Base-by-base conservation (phyloP, 1,284 basidiomycete species). In the Apiotrichum montevideense region DNA sequence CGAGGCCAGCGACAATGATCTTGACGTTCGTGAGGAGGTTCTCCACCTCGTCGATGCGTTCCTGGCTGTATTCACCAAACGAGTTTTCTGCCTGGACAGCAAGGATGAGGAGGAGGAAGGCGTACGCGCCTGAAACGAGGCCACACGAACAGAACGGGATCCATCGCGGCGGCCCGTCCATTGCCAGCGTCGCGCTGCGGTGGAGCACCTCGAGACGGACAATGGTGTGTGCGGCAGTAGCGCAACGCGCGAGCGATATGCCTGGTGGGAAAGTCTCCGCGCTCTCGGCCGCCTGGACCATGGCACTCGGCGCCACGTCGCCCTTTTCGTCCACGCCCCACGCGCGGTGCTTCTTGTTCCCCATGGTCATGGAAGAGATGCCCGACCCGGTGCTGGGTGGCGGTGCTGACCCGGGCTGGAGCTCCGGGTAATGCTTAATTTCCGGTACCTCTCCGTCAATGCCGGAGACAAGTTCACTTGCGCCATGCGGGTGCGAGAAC, bases 91-190 rank as follows among this genome's bases (percentile, higher is more conserved):
- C 72, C 58, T 78, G 75, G 3, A 75, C 71, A 1, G 77, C 76
- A 8, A 77, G 65, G 8, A 75, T 72, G 4, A 78, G 63, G 3
- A 78, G 66, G 13, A 78, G 59, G 67, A 77, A 77, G 0, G 75
- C 69, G 58, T 75, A 77, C 3, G 72, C 73, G 7, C 71, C 71
- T 4, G 73, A 70, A 34, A 77, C 70, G 8, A 78, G 65, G 34
- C 75, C 77, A 51, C 77, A 78, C 2, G 75, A 69, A 62, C 77
- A 78, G 66, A 77, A 77, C 2, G 76, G 76, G 33, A 76, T 60
- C 74, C 74, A 76, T 60, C 71, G 72, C 45, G 74, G 75, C 13
- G 68, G 69, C 51, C 35, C 43, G 40, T 52, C 71, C 61, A 76
- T 57, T 7, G 76, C 74, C 33, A 77, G 70, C 4, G 69, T 65